A percentile compares a stretch with the other conserved stretches of the same genome.
phyloP scores from a whole-genome alignment of 352 stramenopile genomes.

The Phytophthora hybrid region DNA sequence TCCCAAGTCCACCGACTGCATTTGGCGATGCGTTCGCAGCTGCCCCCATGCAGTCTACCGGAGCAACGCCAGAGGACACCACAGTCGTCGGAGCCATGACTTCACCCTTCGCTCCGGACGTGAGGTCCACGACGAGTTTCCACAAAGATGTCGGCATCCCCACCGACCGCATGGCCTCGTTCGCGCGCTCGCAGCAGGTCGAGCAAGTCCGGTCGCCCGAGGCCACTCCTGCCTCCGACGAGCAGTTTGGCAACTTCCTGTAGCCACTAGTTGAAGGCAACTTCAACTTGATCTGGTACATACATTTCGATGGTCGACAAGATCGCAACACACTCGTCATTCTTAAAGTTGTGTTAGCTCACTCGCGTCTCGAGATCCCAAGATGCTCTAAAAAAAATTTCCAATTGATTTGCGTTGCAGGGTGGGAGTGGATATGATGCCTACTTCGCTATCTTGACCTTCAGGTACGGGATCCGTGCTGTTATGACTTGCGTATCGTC shows the following conservation, averaged over 20 bases:
- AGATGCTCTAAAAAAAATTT: too few relatives aligned
- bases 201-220: slow-evolving; percentile 14
- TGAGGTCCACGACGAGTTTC: slow-evolving; percentile 31
- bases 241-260: too few relatives aligned
- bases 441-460: slow-evolving; percentile 70
- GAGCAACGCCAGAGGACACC: slow-evolving; percentile 1
- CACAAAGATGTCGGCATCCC: slow-evolving; percentile 28
- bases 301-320: too few relatives aligned
- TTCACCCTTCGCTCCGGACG: slow-evolving; percentile 19
- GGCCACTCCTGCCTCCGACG: background rate
- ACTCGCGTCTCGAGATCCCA: too few relatives aligned
- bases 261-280: too few relatives aligned
- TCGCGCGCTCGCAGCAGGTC: slow-evolving; percentile 18
- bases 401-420: slow-evolving; percentile 35
- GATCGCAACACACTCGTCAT: too few relatives aligned
- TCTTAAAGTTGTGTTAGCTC: too few relatives aligned
- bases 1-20: background rate
- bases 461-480: slow-evolving; percentile 63
- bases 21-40: background rate
- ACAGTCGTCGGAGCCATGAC: too few relatives aligned
- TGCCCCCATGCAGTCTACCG: background rate
- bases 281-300: too few relatives aligned
- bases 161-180: slow-evolving; percentile 24
- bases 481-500: background rate
- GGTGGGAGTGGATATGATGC: slow-evolving; percentile 67